Conservation (phyloP, 257 asterid genomes). For the Scutellaria baicalensis region DNA sequence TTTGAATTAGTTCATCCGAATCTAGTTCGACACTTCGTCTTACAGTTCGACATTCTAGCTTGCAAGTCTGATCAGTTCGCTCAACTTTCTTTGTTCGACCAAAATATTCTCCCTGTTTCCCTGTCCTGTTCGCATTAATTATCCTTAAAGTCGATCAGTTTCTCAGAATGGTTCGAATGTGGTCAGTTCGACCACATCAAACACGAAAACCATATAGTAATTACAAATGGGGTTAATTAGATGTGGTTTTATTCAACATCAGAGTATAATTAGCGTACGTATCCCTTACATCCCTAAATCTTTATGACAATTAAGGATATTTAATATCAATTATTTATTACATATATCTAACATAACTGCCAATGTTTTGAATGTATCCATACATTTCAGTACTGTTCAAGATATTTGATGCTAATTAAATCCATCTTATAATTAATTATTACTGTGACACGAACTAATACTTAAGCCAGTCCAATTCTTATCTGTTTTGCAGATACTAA, state of each 20-base stretch:
- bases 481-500: not conserved
- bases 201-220: no score
- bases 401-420: slow-evolving; percentile 6
- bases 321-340: not conserved
- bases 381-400: slow-evolving; percentile 11
- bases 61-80: no score
- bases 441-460: not conserved
- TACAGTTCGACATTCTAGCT: no score
- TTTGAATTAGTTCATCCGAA: no score
- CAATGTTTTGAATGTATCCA: not conserved
- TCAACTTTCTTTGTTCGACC: no score
- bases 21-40: no score
- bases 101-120: no score
- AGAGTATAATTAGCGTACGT: not conserved
- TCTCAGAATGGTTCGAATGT: no score
- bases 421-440: not conserved
- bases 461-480: not conserved
- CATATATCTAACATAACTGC: not conserved
- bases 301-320: not conserved
- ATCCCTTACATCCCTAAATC: not conserved
- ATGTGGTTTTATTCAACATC: not conserved
- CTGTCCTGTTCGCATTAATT: no score
- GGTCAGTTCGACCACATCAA: no score
- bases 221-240: not conserved
- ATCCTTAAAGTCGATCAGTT: no score